Evolutionary conservation across 805 yeast genomes (phyloP).

Genomic region (Saccharomyces eubayanus): DNA sequence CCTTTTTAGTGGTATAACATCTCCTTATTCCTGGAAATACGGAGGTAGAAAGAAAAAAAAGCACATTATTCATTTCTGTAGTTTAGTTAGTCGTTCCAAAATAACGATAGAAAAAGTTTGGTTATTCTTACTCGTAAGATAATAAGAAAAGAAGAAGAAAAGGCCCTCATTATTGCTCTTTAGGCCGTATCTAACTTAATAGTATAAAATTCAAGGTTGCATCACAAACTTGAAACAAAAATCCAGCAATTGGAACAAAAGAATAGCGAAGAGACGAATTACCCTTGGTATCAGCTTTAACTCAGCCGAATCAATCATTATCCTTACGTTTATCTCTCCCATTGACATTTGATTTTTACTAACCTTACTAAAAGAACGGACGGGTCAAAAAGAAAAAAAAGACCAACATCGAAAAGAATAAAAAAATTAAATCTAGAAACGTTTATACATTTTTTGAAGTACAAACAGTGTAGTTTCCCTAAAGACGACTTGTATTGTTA

Average conservation of each 20-base stretch:
- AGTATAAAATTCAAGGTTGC: neutral
- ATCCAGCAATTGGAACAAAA: neutral
- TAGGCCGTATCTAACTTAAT: neutral
- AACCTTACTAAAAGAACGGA: neutral
- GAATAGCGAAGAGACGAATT: neutral
- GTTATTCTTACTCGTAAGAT: neutral
- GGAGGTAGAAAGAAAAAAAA: neutral
- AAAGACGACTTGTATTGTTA: neutral
- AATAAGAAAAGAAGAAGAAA: neutral
- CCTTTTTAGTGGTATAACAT: neutral
- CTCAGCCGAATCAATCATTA: neutral
- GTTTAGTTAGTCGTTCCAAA: neutral
- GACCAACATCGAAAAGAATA: neutral
- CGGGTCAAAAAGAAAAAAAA: neutral
- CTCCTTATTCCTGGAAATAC: neutral
- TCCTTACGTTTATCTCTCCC: neutral
- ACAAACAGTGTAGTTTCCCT: neutral
- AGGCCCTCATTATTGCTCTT: neutral
- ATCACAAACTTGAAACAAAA: neutral
- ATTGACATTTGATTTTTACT: neutral
- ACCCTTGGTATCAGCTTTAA: neutral
- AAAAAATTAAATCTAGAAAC: neutral
- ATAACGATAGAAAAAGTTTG: neutral
- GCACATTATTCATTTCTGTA: neutral
- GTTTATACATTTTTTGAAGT: neutral